phyloP scores from a whole-genome alignment of 2,329 filamentous ascomycete species.

The Diplodia sapinea region DNA sequence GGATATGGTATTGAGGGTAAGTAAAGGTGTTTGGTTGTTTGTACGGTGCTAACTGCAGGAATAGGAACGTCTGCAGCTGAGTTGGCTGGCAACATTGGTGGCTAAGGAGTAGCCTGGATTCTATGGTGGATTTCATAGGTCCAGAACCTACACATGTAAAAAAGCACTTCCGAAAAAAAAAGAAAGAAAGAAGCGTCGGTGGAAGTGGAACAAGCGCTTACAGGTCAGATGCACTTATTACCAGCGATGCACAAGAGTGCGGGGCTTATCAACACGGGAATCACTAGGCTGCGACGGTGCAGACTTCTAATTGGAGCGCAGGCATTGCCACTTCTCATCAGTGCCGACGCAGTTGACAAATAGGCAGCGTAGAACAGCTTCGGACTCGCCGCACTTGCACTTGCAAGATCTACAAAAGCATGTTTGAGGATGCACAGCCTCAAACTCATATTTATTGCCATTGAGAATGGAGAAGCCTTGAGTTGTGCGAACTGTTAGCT shows the following conservation, averaged over 20 bases:
- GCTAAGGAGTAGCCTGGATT: background rate
- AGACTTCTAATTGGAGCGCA: too few species aligned
- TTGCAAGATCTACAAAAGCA: background rate
- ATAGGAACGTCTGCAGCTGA: background rate
- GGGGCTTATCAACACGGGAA: background rate
- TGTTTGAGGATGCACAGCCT: background rate
- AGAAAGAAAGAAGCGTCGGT: background rate
- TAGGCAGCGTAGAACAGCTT: background rate
- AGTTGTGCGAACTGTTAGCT: background rate
- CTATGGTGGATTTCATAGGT: background rate
- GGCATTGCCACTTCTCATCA: background rate
- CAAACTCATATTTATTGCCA: background rate
- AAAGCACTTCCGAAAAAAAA: background rate
- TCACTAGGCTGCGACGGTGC: background rate
- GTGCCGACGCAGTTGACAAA: background rate
- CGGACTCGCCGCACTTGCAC: background rate
- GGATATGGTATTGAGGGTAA: background rate
- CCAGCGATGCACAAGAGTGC: too few species aligned
- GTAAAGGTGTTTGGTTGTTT: background rate
- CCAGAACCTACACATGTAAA: background rate
- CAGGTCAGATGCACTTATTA: too few species aligned
- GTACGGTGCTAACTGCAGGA: background rate
- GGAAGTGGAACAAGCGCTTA: too few species aligned
- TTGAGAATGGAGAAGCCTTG: background rate
- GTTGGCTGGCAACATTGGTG: background rate